phyloP scores from a whole-genome alignment of 805 yeast genomes.

The Candida berthetii region DNA sequence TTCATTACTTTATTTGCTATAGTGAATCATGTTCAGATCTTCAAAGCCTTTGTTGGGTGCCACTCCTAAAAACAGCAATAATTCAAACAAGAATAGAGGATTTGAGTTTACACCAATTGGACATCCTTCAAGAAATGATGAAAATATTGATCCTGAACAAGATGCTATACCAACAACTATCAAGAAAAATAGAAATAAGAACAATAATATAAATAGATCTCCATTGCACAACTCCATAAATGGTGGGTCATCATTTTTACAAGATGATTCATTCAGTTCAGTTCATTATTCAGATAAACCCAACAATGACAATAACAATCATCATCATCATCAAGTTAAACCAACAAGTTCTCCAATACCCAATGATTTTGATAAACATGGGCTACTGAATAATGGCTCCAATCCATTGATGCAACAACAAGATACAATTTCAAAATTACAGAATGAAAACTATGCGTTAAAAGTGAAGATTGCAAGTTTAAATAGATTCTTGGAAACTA shows the following conservation, averaged over 20 bases:
- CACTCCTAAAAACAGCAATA: conserved; percentile 7
- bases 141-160: conserved; percentile 1
- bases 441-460: conserved; percentile 36
- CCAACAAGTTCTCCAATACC: conserved; percentile 13
- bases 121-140: neutral
- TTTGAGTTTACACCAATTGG: conserved; percentile 13
- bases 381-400: conserved; percentile 17
- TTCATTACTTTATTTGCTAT: no score
- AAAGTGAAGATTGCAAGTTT: conserved; percentile 37
- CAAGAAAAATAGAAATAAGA: neutral
- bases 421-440: conserved; percentile 22
- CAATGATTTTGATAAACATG: conserved; percentile 10
- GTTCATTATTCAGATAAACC: conserved; percentile 8
- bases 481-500: conserved; percentile 29
- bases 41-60: conserved; percentile 7
- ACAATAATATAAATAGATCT: no score
- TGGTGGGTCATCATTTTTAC: conserved; percentile 21
- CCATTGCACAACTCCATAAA: conserved; percentile 5
- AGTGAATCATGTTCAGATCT: conserved; percentile 7
- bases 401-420: conserved; percentile 25
- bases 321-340: neutral
- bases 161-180: neutral
- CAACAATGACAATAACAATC: neutral
- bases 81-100: conserved; percentile 3
- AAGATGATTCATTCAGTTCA: conserved; percentile 16